These are phyloP conservation scores for Globisporangium apiculatum DNA, from an alignment of 352 stramenopile species.

Conservation along the genomic window DNA sequence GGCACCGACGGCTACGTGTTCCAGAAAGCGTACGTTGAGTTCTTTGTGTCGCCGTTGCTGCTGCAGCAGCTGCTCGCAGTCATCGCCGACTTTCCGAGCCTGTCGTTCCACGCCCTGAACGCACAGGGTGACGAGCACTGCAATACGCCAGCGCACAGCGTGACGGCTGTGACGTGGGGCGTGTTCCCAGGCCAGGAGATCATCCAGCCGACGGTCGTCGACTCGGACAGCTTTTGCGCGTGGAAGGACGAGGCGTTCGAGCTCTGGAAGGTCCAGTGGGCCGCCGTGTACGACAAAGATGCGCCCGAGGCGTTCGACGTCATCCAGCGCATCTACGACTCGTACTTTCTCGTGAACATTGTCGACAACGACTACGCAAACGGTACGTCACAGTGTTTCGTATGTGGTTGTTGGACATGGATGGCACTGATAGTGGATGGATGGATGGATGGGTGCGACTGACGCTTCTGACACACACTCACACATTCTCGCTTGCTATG, in stretches of 20 bases:
- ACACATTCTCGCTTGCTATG: too few species aligned
- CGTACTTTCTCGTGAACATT: constrained; percentile 97
- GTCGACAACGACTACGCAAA: constrained; percentile 97
- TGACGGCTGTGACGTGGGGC: constrained; percentile 97
- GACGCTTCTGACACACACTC: background rate
- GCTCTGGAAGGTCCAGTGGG: constrained; percentile 96
- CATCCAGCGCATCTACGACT: constrained; percentile 89
- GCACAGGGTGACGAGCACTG: constrained; percentile 56
- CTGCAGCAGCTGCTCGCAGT: constrained; percentile 54
- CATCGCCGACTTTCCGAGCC: constrained; percentile 53
- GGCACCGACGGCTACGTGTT: constrained; percentile 93
- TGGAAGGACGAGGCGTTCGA: constrained; percentile 97
- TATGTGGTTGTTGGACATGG: too few species aligned
- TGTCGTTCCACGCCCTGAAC: constrained; percentile 80
- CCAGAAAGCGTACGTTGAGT: constrained; percentile 99
- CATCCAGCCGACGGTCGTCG: constrained; percentile 95
- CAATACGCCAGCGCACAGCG: constrained; percentile 72
- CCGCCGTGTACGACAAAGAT: constrained; percentile 92
- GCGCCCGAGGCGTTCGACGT: constrained; percentile 36
- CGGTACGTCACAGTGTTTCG: constrained; percentile 14
- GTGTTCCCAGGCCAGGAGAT: constrained; percentile 95
- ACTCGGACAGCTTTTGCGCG: constrained; percentile 92
- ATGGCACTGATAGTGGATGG: background rate
- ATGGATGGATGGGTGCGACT: background rate
- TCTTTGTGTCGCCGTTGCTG: constrained; percentile 90